phyloP scores from a whole-genome alignment of 768 basidiomycete species.

The Tephrocybe sp. region DNA sequence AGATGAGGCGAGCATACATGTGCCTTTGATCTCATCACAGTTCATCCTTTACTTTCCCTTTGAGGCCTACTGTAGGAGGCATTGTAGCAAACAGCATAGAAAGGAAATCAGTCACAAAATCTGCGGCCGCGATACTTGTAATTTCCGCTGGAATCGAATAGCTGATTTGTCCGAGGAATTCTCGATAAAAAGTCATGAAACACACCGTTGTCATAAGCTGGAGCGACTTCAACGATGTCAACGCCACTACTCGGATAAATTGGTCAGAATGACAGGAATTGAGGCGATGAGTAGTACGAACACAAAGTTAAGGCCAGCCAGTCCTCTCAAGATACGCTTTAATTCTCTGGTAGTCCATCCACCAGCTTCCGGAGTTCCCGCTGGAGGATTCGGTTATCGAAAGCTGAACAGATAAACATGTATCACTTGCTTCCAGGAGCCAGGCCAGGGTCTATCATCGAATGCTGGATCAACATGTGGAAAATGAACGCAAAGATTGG shows the following conservation, averaged over 20 bases:
- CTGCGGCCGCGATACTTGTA: slow-evolving; percentile 66
- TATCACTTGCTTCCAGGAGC: slow-evolving; percentile 69
- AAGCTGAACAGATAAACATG: not conserved
- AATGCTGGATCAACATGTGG: not conserved
- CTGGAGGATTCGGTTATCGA: slow-evolving; percentile 29
- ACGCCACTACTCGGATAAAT: slow-evolving; percentile 45
- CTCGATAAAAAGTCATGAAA: not conserved
- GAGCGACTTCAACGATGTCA: slow-evolving; percentile 73
- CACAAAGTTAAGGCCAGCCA: slow-evolving; percentile 80
- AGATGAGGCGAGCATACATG: too few relatives aligned
- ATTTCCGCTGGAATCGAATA: slow-evolving; percentile 48
- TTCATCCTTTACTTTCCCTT: slow-evolving; percentile 7
- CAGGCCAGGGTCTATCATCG: slow-evolving; percentile 58
- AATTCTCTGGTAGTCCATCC: slow-evolving; percentile 84
- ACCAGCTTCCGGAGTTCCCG: slow-evolving; percentile 82
- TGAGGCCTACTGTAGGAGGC: slow-evolving; percentile 25
- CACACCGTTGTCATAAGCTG: slow-evolving; percentile 69
- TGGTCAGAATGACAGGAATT: not conserved
- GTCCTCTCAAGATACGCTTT: slow-evolving; percentile 76
- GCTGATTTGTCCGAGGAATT: not conserved
- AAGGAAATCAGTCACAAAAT: slow-evolving; percentile 66
- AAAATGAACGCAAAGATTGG: not conserved
- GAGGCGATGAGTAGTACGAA: slow-evolving; percentile 30
- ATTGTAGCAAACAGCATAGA: slow-evolving; percentile 51
- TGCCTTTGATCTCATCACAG: not conserved